Base-by-base conservation (phyloP, 805 yeast genomes). In the Wickerhamomyces bisporus region DNA sequence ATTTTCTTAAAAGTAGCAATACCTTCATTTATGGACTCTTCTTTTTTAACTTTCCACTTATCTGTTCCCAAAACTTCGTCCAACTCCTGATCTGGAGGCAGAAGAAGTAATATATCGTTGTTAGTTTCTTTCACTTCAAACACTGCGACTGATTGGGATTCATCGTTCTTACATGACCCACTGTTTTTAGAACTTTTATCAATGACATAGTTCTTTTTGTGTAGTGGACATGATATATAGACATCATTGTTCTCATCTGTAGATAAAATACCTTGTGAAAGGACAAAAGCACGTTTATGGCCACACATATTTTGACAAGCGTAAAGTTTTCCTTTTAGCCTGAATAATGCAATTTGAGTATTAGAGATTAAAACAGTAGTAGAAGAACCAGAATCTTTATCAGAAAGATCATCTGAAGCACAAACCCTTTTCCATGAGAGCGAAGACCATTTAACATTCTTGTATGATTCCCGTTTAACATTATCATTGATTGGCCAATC, bases 271-370 rank as follows among this genome's bases (percentile, higher is more conserved):
- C 68, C 68, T 41, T 62, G 65, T 18, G 57, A 52, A 25, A 64
- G 43, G 1, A 62, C 64, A 50, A 64, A 64, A 1, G 68, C 61
- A n/a, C 65, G 47, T 25, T 60, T 57, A 39, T 64, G 66, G n/a
- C 64, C 64, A 45, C 68, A 64, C 66, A 64, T 61, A 42, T 62
- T 62, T 35, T 64, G 68, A 12, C 63, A 61, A n/a, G 65, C 61
- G 34, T 47, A 60, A 7, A 61, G 45, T 38, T 53, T 52, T n/a
- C 50, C 62, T n/a, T 50, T 41, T n/a, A 53, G 41, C 31, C 64
- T 43, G 53, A 60, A 64, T 1, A 64, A 23, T 1, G 68, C 68
- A 13, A 64, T 41, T 42, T 64, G 68, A 1, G 68, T 62, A 35
- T 61, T 64, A 2, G 65, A 61, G 3, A 60, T 41, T 20, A 61